Evolutionary conservation across 768 basidiomycete species (phyloP), one percentile per base, ranked within the genome.

Genomic region (Hypsizygus marmoreus): DNA sequence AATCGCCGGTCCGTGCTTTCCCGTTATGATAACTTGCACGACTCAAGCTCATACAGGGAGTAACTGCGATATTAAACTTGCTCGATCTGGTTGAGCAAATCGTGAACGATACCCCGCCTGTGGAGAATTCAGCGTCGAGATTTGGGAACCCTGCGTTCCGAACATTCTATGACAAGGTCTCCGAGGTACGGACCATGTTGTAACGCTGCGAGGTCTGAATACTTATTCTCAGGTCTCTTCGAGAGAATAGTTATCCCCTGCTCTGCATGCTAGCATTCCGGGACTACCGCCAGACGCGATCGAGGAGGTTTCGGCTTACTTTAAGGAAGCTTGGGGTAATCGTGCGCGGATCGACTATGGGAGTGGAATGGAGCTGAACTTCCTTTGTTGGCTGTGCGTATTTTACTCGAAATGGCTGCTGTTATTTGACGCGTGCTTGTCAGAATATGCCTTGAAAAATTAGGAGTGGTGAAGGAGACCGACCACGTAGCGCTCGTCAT

Each of bases 331-430:
- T 12, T 98, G 95, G 95, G 97, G 97, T 0, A 97, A 89, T 63
- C 73, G 88, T 22, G 81, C 86, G 37, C 75, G 97, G 7, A 93
- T 99, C 43, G 97, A 99, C 67, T 99, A 99, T 66, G 97, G 97
- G n/a, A 97, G 94, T 57, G 97, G 97, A 11, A 98, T 98, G 95
- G 97, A 99, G 61, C 76, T 98, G 33, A 95, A 97, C 66, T 99
- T 97, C 59, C 49, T 98, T 2, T 97, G 95, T 58, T 97, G 94
- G 94, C 61, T 98, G 95, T 97, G 62, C 54, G 91, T 72, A 2
- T 24, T 11, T 13, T 43, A 0, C 8, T 7, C 4, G n/a, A n/a
- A n/a, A n/a, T n/a, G n/a, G n/a, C 13, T 43, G 40, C 12, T 41
- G 17, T 25, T 38, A 2, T 22, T 12, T 49, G 16, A 36, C 31